Conservation (phyloP, 1,284 basidiomycete species). For the Pisolithus thermaeus region DNA sequence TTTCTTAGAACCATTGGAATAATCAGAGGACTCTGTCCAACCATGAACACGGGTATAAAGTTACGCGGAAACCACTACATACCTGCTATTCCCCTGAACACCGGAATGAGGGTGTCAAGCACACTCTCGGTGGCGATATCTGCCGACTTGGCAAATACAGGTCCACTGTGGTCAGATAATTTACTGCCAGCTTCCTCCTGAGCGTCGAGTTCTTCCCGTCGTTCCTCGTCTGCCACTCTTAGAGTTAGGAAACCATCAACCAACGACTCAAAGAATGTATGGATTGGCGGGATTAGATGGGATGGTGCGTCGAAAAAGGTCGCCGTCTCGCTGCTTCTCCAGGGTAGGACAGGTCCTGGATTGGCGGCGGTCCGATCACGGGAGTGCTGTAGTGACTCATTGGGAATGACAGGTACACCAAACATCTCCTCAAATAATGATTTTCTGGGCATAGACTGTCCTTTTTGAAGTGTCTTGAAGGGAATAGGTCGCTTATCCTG, state of each 20-base stretch:
- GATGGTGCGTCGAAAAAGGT: slow-evolving; percentile 68
- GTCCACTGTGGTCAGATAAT: slow-evolving; percentile 37
- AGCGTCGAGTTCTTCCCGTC: slow-evolving; percentile 14
- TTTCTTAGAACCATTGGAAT: slow-evolving; percentile 16
- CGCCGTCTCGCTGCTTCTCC: slow-evolving; percentile 37
- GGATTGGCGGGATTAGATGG: slow-evolving; percentile 76
- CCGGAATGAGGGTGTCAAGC: slow-evolving; percentile 20
- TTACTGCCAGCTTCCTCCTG: slow-evolving; percentile 37
- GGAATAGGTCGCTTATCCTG: slow-evolving; percentile 37
- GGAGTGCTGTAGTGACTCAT: slow-evolving; percentile 19
- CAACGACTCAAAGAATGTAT: slow-evolving; percentile 69
- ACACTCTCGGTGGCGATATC: slow-evolving; percentile 14
- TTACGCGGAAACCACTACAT: background rate
- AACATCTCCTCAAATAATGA: slow-evolving; percentile 85
- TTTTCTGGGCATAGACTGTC: slow-evolving; percentile 33
- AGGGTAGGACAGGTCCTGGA: slow-evolving; percentile 22
- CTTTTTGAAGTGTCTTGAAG: slow-evolving; percentile 39
- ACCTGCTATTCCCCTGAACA: slow-evolving; percentile 26
- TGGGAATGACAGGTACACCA: slow-evolving; percentile 57
- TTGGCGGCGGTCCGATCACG: slow-evolving; percentile 12
- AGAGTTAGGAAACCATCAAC: slow-evolving; percentile 59
- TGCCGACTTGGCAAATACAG: slow-evolving; percentile 9
- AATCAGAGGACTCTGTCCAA: slow-evolving; percentile 16
- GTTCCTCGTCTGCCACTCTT: slow-evolving; percentile 27
- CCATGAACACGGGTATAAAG: slow-evolving; percentile 3